phyloP scores from a whole-genome alignment of 441 rosid species.

The Cnidoscolus chayamansa region DNA sequence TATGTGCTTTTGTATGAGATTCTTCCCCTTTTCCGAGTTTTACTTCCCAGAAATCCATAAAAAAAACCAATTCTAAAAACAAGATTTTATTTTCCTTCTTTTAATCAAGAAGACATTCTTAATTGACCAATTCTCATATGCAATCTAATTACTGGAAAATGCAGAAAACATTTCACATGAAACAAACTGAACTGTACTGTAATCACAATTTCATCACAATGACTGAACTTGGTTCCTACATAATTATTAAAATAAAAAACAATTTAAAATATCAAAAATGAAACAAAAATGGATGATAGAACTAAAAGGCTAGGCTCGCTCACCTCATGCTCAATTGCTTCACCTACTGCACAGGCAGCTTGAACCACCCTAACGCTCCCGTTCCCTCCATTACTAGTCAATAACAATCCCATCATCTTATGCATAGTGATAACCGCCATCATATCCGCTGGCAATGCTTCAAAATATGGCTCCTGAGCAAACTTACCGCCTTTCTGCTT shows the following conservation, averaged over 20 bases:
- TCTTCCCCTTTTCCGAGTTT: no score
- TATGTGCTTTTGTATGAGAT: no score
- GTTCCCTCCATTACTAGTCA: slow-evolving; percentile 55
- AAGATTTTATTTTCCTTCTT: no score
- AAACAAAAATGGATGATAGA: background rate
- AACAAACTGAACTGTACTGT: no score
- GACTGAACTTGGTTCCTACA: background rate
- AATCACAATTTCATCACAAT: no score
- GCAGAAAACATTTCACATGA: no score
- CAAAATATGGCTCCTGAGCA: slow-evolving; percentile 49
- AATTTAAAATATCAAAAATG: background rate
- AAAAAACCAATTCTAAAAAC: no score
- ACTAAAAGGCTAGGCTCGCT: slow-evolving; percentile 14
- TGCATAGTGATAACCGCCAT: slow-evolving; percentile 97
- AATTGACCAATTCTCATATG: no score
- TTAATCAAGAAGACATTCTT: no score
- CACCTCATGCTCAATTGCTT: slow-evolving; percentile 95
- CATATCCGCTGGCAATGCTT: slow-evolving; percentile 67
- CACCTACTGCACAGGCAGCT: slow-evolving; percentile 81
- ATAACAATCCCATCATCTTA: slow-evolving; percentile 76
- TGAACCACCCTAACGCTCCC: slow-evolving; percentile 69
- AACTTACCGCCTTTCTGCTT: slow-evolving; percentile 32
- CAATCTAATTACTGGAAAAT: no score
- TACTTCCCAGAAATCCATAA: no score
- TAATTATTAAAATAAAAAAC: background rate